Evolutionary conservation across 805 yeast genomes (phyloP), one percentile per base, ranked within the genome.

Genomic region (Starmerella apis): DNA sequence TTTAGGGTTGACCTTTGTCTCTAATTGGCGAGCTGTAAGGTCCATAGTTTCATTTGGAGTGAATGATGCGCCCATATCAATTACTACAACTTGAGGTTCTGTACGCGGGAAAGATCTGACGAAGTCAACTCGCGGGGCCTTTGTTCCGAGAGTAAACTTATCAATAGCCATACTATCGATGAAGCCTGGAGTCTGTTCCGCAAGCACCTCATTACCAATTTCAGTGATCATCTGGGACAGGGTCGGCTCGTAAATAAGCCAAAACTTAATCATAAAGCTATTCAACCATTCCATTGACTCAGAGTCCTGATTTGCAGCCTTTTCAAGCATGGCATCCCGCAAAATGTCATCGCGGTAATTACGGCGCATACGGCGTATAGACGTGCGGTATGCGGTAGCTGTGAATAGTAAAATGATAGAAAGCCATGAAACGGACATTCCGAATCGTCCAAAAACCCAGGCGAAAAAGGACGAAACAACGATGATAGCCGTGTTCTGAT

Each of bases 211-310:
- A 65, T 92, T 94, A 8, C 76, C 95, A 59, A 81, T 87, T 43
- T 83, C 86, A 56, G 86, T 79, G 27, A 87, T 87, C 67, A 85
- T 83, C 64, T 83, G 87, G 14, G 95, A 76, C 33, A 90, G 72
- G 9, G 85, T 78, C 5, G 99, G 98, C 65, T 92, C 97, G 62
- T 87, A 75, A 56, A 74, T 85, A 49, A 78, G 71, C 99, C 99
- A 92, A 66, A 85, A 88, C 67, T 87, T 88, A 62, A 83, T 88
- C 67, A 94, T 65, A 61, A 94, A 83, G 23, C 79, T 77, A 66
- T 92, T 92, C 57, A 86, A 71, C 99, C 99, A 92, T 62, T 92
- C 96, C 83, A 92, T 78, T 6, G 95, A 75, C 68, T 92, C 98
- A 57, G 81, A 81, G 64, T 90, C 96, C 61, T 80, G 77, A 66